phyloP scores from a whole-genome alignment of 257 asterid genomes.

The Gynochthodes officinalis region DNA sequence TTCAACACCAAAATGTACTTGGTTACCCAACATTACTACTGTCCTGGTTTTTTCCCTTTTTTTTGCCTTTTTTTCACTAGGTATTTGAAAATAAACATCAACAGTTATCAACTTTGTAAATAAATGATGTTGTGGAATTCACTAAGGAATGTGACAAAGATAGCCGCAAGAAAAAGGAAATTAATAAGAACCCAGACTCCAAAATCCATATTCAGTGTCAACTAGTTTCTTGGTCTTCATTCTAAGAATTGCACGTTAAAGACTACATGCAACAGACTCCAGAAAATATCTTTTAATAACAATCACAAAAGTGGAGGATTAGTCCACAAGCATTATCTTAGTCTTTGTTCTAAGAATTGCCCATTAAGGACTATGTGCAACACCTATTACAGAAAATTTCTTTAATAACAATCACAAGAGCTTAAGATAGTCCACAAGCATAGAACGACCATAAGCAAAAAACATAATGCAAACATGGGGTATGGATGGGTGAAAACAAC shows the following conservation, averaged over 20 bases:
- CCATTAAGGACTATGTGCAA: neutral
- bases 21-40: neutral
- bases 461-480: neutral
- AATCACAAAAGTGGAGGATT: too few relatives aligned
- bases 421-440: too few relatives aligned
- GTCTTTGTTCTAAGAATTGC: neutral
- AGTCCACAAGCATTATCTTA: too few relatives aligned
- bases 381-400: neutral
- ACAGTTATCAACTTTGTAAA: neutral
- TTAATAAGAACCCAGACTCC: neutral
- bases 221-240: neutral
- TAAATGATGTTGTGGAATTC: neutral
- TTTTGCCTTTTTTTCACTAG: neutral
- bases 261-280: neutral
- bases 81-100: neutral
- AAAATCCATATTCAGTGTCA: neutral
- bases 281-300: neutral
- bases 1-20: neutral
- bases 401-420: too few relatives aligned
- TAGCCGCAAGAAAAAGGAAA: neutral
- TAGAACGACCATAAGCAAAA: neutral
- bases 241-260: neutral
- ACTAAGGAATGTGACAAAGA: neutral
- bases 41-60: neutral
- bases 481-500: slow-evolving; percentile 29